Percentiles rank a stretch among this genome's conserved stretches.
Evolutionary conservation across 108 stramenopile species (phyloP).

Genomic region (Nitzschia putrida): DNA sequence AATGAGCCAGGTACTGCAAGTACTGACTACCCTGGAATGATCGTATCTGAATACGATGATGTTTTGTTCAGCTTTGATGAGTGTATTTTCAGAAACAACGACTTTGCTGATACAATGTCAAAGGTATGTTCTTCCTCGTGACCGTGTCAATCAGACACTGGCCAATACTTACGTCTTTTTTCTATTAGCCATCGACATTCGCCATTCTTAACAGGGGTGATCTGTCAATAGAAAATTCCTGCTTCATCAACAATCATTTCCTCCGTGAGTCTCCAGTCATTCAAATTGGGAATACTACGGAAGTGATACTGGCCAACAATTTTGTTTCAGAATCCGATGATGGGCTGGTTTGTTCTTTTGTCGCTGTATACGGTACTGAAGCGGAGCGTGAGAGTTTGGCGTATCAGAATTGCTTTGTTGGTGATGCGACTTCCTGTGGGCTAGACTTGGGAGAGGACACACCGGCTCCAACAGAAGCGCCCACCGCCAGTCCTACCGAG

Average conservation of each 20-base stretch:
- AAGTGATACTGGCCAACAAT: neutral
- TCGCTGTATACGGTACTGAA: conserved; percentile 4
- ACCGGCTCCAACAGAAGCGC: no score
- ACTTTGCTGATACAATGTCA: conserved; percentile 1
- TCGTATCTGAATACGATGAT: neutral
- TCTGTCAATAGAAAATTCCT: conserved; percentile 20
- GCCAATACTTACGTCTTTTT: neutral
- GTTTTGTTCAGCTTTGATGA: conserved; percentile 22
- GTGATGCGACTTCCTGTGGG: neutral
- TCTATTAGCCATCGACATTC: neutral
- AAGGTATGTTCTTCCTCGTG: conserved; percentile 2
- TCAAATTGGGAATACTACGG: neutral
- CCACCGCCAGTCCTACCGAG: no score
- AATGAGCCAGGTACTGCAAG: neutral
- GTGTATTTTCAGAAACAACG: conserved; percentile 29
- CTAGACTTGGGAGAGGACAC: neutral
- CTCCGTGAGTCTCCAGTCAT: conserved; percentile 17
- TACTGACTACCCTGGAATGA: neutral
- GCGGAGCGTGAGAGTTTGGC: neutral
- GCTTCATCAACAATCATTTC: conserved; percentile 33
- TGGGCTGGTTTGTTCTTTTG: conserved; percentile 3
- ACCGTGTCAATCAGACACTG: neutral
- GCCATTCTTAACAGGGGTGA: conserved; percentile 34
- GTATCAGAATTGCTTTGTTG: neutral
- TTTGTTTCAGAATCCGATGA: neutral